Evolutionary conservation across 2,329 filamentous ascomycete species (phyloP), one percentile per base, ranked within the genome.

Genomic region (Sclerotinia minor): DNA sequence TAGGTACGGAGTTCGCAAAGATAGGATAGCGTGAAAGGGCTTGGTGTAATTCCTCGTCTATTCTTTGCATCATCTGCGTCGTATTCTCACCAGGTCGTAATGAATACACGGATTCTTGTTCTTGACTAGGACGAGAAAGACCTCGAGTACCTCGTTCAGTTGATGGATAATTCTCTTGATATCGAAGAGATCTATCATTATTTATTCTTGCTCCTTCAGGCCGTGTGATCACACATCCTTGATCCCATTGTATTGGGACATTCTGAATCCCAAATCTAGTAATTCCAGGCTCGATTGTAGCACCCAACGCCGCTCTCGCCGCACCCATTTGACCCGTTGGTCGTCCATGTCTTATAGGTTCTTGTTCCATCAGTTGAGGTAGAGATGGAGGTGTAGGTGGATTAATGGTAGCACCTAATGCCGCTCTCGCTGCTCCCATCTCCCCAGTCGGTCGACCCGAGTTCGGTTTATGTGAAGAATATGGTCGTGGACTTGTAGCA

Each of bases 351-450:
- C 6, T 8, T 19, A n/a, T 5, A 19, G 29, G n/a, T 1, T 38
- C 32, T 57, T 41, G 32, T 5, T 24, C 21, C 6, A 41, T 19
- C 35, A 13, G 15, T 45, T 0, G 47, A 24, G 50, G 26, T 24
- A 3, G 35, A 38, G 35, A 9, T 41, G 2, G 17, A 13, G 9
- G 19, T 7, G 3, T 29, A 5, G 38, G 55, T 11, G 55, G 38
- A 59, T 2, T 0, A 15, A 59, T 29, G 2, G 55, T 61, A 26
- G 59, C 59, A 26, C 59, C 59, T 11, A 61, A 61, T 5, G 58
- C 58, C 2, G 54, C 54, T 57, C 32, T 57, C 35, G 32, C 54
- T 35, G 45, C 45, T 7, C 59, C 59, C 59, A 61, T 61, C n/a
- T 38, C 45, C 2, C 59, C 59, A 5, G 59, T 61, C 8, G 59